Conservation (phyloP, 345 rosid species). For the Sonneratia caseolaris region DNA sequence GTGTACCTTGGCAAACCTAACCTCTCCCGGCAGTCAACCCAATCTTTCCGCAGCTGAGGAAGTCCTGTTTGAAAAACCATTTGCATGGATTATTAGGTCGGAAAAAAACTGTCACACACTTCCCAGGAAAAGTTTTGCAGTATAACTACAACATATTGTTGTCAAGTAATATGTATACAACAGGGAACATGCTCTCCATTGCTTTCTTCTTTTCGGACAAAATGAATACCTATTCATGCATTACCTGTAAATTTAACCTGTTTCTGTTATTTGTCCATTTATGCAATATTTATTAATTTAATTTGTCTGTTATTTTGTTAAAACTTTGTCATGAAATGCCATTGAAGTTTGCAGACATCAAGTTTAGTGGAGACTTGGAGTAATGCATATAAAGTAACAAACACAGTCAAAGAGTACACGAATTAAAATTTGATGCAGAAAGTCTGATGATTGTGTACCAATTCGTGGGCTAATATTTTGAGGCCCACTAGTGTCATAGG, state of each 20-base stretch:
- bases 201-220: background rate
- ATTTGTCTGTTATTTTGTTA: background rate
- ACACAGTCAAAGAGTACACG: background rate
- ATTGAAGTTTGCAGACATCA: background rate
- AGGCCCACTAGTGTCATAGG: slow-evolving; percentile 95
- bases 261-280: background rate
- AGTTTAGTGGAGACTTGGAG: background rate
- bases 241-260: background rate
- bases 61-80: slow-evolving; percentile 53
- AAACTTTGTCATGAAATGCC: background rate
- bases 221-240: background rate
- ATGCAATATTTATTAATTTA: background rate
- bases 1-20: slow-evolving; percentile 72
- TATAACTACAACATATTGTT: background rate
- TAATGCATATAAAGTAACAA: background rate
- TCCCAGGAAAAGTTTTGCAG: background rate
- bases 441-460: slow-evolving; percentile 29
- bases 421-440: background rate
- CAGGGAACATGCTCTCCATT: no score
- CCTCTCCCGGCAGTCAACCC: slow-evolving; percentile 80
- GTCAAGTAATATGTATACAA: background rate
- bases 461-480: slow-evolving; percentile 61
- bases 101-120: background rate
- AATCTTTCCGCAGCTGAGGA: slow-evolving; percentile 72
- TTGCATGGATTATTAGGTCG: slow-evolving; percentile 1